phyloP scores from a whole-genome alignment of 2,329 filamentous ascomycete species.

The Talaromyces islandicus region DNA sequence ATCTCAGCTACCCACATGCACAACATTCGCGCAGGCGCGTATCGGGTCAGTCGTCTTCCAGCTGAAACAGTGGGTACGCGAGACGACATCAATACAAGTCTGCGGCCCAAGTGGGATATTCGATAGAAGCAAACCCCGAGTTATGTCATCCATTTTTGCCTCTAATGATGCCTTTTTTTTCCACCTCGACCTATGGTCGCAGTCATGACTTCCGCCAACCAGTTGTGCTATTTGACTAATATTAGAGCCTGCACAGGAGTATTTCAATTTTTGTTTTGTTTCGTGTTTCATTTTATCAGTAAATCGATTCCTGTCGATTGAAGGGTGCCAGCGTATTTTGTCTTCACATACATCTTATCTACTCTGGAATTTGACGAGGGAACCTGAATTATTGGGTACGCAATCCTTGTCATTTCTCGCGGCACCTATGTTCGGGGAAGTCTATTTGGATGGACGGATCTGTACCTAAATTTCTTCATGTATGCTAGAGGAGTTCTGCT shows the following conservation, averaged over 20 bases:
- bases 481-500: not conserved
- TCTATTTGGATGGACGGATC: not conserved
- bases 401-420: too few species aligned
- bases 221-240: not conserved
- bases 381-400: not conserved
- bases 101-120: conserved; percentile 54
- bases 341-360: not conserved
- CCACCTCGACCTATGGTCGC: not conserved
- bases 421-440: not conserved
- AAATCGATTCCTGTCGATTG: not conserved
- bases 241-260: not conserved
- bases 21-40: conserved; percentile 74
- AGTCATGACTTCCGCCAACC: not conserved
- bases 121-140: conserved; percentile 1
- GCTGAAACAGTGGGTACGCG: conserved; percentile 74
- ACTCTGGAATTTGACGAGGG: not conserved
- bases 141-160: not conserved
- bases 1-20: conserved; percentile 65
- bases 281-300: not conserved
- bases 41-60: conserved; percentile 78
- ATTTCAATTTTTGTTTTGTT: not conserved
- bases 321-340: not conserved
- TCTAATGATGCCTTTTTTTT: conserved; percentile 15
- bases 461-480: not conserved
- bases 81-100: conserved; percentile 56